Evolutionary conservation across 2,329 filamentous ascomycete genomes (phyloP).

Genomic region (Calycina marina): DNA sequence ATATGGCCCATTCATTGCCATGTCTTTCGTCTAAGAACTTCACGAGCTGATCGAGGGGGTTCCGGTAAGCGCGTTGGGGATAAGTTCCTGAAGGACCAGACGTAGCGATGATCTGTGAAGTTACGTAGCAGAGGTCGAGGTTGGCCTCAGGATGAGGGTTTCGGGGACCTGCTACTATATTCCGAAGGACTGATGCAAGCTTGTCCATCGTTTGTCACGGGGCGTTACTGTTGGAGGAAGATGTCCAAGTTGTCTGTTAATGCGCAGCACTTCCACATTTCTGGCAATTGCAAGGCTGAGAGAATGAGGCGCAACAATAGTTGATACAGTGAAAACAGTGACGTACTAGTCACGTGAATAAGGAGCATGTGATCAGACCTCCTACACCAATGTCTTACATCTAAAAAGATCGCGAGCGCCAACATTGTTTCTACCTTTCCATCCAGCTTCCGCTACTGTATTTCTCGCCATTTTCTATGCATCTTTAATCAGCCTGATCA

Average conservation of each 20-base stretch:
- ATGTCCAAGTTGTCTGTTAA: not conserved
- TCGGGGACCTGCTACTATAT: slow-evolving; percentile 81
- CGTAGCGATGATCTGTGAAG: slow-evolving; percentile 53
- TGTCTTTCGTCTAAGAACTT: slow-evolving; percentile 80
- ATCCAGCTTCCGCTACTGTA: too few species aligned
- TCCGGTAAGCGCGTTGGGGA: slow-evolving; percentile 84
- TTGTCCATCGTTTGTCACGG: slow-evolving; percentile 3
- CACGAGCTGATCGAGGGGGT: slow-evolving; percentile 76
- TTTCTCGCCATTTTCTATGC: too few species aligned
- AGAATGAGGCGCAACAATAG: too few species aligned
- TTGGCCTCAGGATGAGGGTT: slow-evolving; percentile 73
- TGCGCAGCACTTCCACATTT: too few species aligned
- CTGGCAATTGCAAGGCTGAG: too few species aligned
- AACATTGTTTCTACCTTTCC: too few species aligned
- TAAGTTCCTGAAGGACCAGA: slow-evolving; percentile 85
- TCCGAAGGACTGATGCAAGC: slow-evolving; percentile 68
- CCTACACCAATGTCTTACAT: too few species aligned
- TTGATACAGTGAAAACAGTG: too few species aligned
- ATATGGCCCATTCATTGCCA: slow-evolving; percentile 76
- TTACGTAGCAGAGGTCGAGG: slow-evolving; percentile 92
- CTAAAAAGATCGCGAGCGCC: too few species aligned
- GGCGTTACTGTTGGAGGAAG: not conserved
- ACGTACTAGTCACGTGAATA: too few species aligned
- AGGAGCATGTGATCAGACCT: too few species aligned
- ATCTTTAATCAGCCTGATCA: too few species aligned